Evolutionary conservation across 2,329 filamentous ascomycete species (phyloP), one percentile per base, ranked within the genome.

Genomic region (Cordyceps tenuipes): DNA sequence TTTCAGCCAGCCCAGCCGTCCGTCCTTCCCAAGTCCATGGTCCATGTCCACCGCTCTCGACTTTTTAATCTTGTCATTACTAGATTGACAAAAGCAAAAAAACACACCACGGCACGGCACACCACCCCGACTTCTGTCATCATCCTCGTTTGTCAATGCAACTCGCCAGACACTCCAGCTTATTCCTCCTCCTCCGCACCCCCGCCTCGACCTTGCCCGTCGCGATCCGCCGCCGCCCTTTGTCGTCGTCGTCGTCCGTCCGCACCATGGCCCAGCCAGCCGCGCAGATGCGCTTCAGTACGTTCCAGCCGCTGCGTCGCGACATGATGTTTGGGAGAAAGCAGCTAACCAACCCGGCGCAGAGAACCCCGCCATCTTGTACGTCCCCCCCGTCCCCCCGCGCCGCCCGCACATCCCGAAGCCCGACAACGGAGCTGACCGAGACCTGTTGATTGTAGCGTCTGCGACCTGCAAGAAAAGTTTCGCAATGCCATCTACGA

Each of bases 391-490:
- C 15, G 17, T 17, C 39, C n/a, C 2, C 4, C 23, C 23, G 23
- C 2, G 2, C 23, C 23, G 23, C 23, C 39, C 17, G 39, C 39
- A 36, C 5, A 36, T 36, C 34, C 10, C 34, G 29, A 44, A 44
- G 17, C 7, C 34, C 47, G 21, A 49, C 23, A 51, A 21, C 13
- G 29, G 39, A 36, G 19, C 46, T 53, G 34, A 43, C 21, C 6
- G 36, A 12, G 2, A 51, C n/a, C 10, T n/a, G 57, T 29, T n/a
- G n/a, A n/a, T 1, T 19, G 26, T 59, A 97, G 92, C 69, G 84
- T 97, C 70, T 97, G 93, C 77, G 93, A 97, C 70, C 80, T 97
- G 64, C 93, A 97, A 76, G 93, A 97, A 66, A 95, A 91, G 73
- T 97, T 97, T 76, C 84, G 90, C 63, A 78, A 79, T 9, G 87